Conservation (phyloP, 805 yeast genomes). For the Monosporozyma yasuniensis region DNA sequence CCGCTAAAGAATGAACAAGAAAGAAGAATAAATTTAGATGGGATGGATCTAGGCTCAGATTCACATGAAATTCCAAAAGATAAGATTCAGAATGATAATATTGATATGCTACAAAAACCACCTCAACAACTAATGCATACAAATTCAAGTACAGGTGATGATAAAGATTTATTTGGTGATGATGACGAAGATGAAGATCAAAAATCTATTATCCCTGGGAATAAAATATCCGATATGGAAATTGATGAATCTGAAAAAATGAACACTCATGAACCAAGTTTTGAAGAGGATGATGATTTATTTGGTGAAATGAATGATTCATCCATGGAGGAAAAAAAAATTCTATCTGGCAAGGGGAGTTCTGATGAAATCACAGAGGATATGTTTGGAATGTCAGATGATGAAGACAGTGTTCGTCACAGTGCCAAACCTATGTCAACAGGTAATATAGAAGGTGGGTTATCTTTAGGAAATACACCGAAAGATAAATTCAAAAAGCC, state of each 20-base stretch:
- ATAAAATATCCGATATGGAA: neutral
- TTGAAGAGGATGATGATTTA: constrained; percentile 28
- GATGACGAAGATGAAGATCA: constrained; percentile 29
- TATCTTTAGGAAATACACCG: constrained; percentile 1
- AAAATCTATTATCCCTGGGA: constrained; percentile 16
- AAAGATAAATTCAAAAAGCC: constrained; percentile 4
- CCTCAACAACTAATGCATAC: neutral
- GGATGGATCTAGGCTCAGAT: neutral
- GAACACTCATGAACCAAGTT: constrained; percentile 8
- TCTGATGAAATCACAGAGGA: constrained; percentile 27
- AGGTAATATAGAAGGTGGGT: neutral
- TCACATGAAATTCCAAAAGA: neutral
- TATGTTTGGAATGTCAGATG: constrained; percentile 27
- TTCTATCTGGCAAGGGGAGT: constrained; percentile 3
- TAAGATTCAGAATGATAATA: neutral
- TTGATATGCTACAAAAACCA: neutral
- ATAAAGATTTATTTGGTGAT: constrained; percentile 28
- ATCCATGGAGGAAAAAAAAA: constrained; percentile 12
- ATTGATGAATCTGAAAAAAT: neutral
- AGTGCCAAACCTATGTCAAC: neutral
- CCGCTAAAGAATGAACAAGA: constrained; percentile 12
- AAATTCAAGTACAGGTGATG: constrained; percentile 5
- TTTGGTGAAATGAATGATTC: constrained; percentile 32
- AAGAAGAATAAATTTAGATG: neutral
- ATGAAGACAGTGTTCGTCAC: constrained; percentile 14